Evolutionary conservation across 768 basidiomycete genomes (phyloP), one percentile per base, ranked within the genome.

Genomic region (Agaricus bisporus): DNA sequence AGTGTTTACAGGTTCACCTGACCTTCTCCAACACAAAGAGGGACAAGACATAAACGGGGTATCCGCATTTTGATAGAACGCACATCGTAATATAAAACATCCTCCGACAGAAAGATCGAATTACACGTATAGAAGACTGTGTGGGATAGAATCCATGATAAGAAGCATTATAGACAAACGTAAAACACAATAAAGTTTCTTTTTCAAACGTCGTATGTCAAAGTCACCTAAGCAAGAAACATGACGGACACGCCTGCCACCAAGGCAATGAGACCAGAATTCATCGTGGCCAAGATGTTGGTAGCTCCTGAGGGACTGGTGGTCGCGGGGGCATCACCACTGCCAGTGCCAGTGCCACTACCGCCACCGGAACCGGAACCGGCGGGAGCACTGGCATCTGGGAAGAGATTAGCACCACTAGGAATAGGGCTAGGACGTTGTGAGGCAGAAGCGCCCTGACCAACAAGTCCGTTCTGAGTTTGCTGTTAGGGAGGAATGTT

Each of bases 361-460:
- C 22, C 22, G 22, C 22, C 22, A 22, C 22, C 22, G 22, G 22
- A n/a, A n/a, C n/a, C 36, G 10, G 29, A 1, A 38, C 45, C 14
- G 5, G 18, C 25, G 5, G 42, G 18, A 15, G 12, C 25, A 20
- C 50, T 26, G 43, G 28, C 17, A 3, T 58, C 62, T 5, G 63
- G 67, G 57, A 56, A 65, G 25, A 64, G 59, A 12, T 58, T 53
- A n/a, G 61, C 70, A 48, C 69, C 70, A 39, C 64, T 67, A 6
- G 67, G 59, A 36, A 76, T 25, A 3, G 73, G 75, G n/a, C 68
- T 68, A 5, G 78, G 74, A 10, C 60, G 56, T 5, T 70, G 70
- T 3, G 78, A 73, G 1, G 79, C 79, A 15, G 72, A 73, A 1
- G 78, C 80, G n/a, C 73, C 76, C 3, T 68, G 46, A 14, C 80